A percentile compares a stretch with the other conserved stretches of the same genome.
Evolutionary conservation across 2,329 filamentous ascomycete species (phyloP).

Genomic region (Trichoderma pleuroti): DNA sequence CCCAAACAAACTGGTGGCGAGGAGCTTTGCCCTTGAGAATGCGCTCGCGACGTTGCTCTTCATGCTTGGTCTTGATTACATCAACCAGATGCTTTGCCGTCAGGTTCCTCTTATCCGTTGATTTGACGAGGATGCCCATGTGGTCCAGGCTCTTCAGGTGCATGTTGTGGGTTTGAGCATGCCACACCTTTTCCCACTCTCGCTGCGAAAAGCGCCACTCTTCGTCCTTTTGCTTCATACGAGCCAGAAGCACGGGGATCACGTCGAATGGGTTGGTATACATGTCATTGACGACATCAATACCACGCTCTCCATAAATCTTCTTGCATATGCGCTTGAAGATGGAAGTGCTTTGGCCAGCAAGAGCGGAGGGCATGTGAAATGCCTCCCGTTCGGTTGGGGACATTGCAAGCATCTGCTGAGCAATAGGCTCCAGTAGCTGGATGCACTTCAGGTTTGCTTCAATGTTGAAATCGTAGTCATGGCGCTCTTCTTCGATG

Average conservation of each 20-base stretch:
- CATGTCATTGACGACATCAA: constrained; percentile 81
- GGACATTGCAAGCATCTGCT: constrained; percentile 79
- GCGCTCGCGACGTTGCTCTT: constrained; percentile 77
- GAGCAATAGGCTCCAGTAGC: constrained; percentile 88
- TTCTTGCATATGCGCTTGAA: constrained; percentile 98
- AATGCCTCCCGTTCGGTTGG: constrained; percentile 70
- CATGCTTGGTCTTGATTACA: constrained; percentile 86
- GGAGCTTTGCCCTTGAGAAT: constrained; percentile 58
- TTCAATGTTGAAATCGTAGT: constrained; percentile 98
- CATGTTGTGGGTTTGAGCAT: constrained; percentile 88
- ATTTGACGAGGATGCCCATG: constrained; percentile 87
- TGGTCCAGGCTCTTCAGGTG: constrained; percentile 97
- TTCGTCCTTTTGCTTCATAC: constrained; percentile 93
- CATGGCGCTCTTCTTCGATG: constrained; percentile 96
- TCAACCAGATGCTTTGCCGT: constrained; percentile 86
- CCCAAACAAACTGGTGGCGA: constrained; percentile 71
- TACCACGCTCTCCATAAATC: constrained; percentile 86
- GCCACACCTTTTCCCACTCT: constrained; percentile 99
- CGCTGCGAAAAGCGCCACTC: constrained; percentile 96
- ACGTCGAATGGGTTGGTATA: constrained; percentile 81
- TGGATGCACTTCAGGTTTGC: constrained; percentile 93
- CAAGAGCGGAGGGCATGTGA: constrained; percentile 76
- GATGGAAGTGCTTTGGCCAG: constrained; percentile 91
- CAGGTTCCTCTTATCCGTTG: constrained; percentile 85
- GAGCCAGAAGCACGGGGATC: constrained; percentile 80